Evolutionary conservation across 139 green algal genomes (phyloP), one percentile per base, ranked within the genome.

Genomic region (Penium margaritaceum): DNA sequence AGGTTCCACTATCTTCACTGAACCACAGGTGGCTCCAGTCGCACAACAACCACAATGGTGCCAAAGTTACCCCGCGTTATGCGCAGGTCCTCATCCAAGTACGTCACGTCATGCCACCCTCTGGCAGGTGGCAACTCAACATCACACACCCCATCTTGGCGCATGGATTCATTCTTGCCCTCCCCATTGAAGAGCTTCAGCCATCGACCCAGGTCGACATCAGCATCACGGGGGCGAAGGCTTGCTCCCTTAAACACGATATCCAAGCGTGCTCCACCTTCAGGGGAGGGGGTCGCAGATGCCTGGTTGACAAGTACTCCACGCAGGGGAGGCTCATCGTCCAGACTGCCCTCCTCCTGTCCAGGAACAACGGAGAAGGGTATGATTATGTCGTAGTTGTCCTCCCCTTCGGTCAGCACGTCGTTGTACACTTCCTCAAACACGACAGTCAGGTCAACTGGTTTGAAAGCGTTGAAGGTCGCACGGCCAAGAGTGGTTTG

Each of bases 401-500:
- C 35, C 27, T 12, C 30, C 9, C 62, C n/a, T 21, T 51, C 15
- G 19, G 21, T 12, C 21, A 14, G 14, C 62, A 70, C 62, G 37
- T 57, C 35, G 30, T 70, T 70, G 62, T 70, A 70, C 6, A 70
- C 62, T 15, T 70, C 62, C 62, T 54, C 6, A 6, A 70, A 35
- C 12, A 14, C 6, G 19, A 70, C n/a, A 6, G 27, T 57, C 9
- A 70, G 62, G 19, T 70, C 37, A 21, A 12, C 30, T 12, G 62
- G 62, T 21, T 5, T 21, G 37, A 70, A 70, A 12, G 62, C 21
- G 62, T 70, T 70, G 15, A 70, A 70, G 36, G 62, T 70, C 12
- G 62, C 15, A 9, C 62, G 35, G 6, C 62, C 62, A 12, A 70
- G 30, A 9, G 62, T 47, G 9, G 60, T 57, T 9, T 55, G 19